Percentiles rank a stretch among this genome's conserved stretches.
Conservation (phyloP, 257 asterid genomes). For the Nyctanthes arbortristis region DNA sequence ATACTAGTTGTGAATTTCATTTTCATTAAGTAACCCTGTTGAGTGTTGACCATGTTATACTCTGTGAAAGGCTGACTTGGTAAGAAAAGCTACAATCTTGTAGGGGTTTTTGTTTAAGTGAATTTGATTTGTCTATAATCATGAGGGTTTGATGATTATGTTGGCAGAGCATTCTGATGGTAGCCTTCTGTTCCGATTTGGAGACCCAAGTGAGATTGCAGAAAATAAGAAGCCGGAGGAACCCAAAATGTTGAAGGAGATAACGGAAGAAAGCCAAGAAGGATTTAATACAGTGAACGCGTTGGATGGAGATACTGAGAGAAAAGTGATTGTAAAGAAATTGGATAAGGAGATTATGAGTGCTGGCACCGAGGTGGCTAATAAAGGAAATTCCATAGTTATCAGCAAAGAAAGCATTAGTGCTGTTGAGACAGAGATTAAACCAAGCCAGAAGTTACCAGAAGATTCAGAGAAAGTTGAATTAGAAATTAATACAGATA, state of each 20-base stretch:
- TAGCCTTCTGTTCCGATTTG: constrained; percentile 75
- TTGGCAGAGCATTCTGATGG: constrained; percentile 84
- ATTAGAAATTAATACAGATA: constrained; percentile 6
- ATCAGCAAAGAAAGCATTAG: constrained; percentile 13
- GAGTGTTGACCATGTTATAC: not conserved
- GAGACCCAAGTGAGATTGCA: constrained; percentile 53
- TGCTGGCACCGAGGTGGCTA: constrained; percentile 27
- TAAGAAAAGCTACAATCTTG: not conserved
- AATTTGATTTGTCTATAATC: constrained; percentile 26
- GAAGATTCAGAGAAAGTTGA: constrained; percentile 23
- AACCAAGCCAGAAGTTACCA: constrained; percentile 23
- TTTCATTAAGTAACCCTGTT: not conserved
- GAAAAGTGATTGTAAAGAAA: constrained; percentile 30
- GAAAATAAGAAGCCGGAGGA: constrained; percentile 43
- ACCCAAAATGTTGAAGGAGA: constrained; percentile 27
- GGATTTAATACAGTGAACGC: constrained; percentile 33
- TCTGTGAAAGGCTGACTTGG: not conserved
- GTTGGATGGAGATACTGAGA: constrained; percentile 34
- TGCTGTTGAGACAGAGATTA: constrained; percentile 26
- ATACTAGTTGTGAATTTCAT: not conserved
- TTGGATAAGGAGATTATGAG: constrained; percentile 22
- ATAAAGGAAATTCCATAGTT: constrained; percentile 25
- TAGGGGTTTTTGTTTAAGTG: constrained; percentile 4
- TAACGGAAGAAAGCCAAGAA: constrained; percentile 27
- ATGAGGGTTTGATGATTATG: constrained; percentile 24